These are phyloP conservation scores for Neofusicoccum laricinum DNA, from an alignment of 2,329 filamentous ascomycete species.

Conservation along the genomic window DNA sequence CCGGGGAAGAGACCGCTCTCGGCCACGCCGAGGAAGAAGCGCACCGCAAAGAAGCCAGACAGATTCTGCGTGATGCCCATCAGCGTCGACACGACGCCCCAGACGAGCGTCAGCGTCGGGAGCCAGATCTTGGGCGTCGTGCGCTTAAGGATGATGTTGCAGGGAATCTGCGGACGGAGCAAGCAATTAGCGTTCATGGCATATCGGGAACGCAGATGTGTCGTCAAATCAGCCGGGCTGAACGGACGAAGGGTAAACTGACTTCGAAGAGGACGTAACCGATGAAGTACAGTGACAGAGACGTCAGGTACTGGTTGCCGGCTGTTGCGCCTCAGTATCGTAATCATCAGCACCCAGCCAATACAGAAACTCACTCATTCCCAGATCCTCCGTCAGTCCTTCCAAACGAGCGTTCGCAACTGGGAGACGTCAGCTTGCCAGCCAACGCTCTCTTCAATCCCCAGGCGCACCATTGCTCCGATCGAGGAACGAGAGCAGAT, in stretches of 20 bases:
- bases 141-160: conserved; percentile 61
- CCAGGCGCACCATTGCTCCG: conserved; percentile 31
- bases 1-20: conserved; percentile 39
- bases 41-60: conserved; percentile 44
- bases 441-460: background rate
- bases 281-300: conserved; percentile 64
- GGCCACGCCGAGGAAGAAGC: conserved; percentile 43
- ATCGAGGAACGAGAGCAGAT: conserved; percentile 39
- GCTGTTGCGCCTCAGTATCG: conserved; percentile 7
- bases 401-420: conserved; percentile 47
- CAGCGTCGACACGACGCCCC: conserved; percentile 51
- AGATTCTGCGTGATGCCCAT: conserved; percentile 50
- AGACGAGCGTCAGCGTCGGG: conserved; percentile 48
- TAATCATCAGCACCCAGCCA: conserved; percentile 20
- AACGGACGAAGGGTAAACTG: background rate
- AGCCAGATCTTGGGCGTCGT: conserved; percentile 52
- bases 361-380: conserved; percentile 25
- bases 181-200: too few relatives aligned
- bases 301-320: conserved; percentile 58
- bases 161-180: conserved; percentile 47
- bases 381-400: conserved; percentile 29
- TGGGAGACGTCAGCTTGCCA: conserved; percentile 4
- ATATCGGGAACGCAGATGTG: too few relatives aligned
- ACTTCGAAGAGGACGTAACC: conserved; percentile 48
- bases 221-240: too few relatives aligned